phyloP scores from a whole-genome alignment of 2,329 filamentous ascomycete genomes.

The Mollisia scopiformis region DNA sequence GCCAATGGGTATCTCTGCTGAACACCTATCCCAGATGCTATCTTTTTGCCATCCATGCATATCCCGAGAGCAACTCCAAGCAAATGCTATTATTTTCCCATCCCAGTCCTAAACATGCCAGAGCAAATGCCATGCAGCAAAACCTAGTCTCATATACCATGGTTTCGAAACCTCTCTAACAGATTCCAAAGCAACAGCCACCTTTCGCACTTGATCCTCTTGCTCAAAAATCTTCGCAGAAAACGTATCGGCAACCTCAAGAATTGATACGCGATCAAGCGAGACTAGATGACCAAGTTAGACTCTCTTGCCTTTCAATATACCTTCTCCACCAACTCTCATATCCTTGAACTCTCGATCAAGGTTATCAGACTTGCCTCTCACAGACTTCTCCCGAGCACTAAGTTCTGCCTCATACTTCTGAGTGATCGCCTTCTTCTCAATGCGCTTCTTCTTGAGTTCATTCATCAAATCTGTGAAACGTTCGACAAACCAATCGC shows the following conservation, averaged over 20 bases:
- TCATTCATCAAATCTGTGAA: slow-evolving; percentile 28
- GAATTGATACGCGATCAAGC: neutral
- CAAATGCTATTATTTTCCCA: neutral
- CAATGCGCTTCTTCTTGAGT: slow-evolving; percentile 28
- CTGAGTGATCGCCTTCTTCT: slow-evolving; percentile 28
- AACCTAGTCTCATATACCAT: neutral
- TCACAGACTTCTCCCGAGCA: slow-evolving; percentile 30
- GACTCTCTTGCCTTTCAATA: slow-evolving; percentile 16
- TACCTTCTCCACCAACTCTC: slow-evolving; percentile 9
- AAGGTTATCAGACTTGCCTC: slow-evolving; percentile 6
- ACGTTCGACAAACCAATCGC: slow-evolving; percentile 34
- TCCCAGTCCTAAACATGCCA: neutral
- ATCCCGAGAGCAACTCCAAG: neutral
- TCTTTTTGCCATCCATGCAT: neutral
- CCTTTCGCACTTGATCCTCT: neutral
- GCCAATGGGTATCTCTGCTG: slow-evolving; percentile 2
- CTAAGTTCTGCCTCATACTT: slow-evolving; percentile 33
- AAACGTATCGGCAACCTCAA: neutral
- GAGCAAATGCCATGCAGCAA: neutral
- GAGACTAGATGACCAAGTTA: slow-evolving; percentile 5
- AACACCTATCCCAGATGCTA: neutral
- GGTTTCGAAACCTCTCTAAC: neutral
- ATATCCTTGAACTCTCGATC: slow-evolving; percentile 11
- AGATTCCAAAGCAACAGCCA: neutral
- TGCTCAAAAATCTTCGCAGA: neutral